Evolutionary conservation across 768 basidiomycete species (phyloP), one percentile per base, ranked within the genome.

Genomic region (Rhizopogon rudus): DNA sequence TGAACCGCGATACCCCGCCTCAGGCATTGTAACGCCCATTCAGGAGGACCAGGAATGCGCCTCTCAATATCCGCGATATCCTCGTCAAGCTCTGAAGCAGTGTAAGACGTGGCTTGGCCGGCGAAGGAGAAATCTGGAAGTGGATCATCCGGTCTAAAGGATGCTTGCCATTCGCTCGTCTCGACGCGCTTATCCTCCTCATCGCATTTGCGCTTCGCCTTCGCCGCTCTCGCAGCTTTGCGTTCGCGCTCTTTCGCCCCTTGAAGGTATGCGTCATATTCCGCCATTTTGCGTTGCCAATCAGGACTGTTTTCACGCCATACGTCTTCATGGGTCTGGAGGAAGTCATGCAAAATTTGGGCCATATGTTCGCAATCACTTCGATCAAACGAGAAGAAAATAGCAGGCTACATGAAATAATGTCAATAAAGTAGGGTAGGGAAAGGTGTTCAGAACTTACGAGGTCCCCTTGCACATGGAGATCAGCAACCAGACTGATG

Each of bases 371-470:
- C 84, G 63, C 86, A 87, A 17, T 73, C 71, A 2, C 70, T 65
- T 17, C 87, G 78, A 59, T 87, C 83, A 60, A 88, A 86, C 52
- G 74, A 78, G 71, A 89, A 89, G 20, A 88, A 66, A 12, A 89
- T 78, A 0, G 84, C 87, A 3, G 86, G 85, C 84, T 85, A 52
- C 0, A 41, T 9, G 17, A 35, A 35, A 14, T 49, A 28, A 44
- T 52, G 45, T 37, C 16, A 25, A 54, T 16, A 29, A 17, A 25
- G 25, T 25, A 5, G 40, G 3, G 39, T 9, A 33, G 3, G 17
- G 8, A 17, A 48, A 31, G 28, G 10, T 46, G 44, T 6, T 40
- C 29, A 33, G 10, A 6, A 70, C 84, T 62, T 60, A 86, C 86
- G 37, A 88, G 73, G 56, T 83, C 73, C 3, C 75, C 78, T 46